A percentile compares a stretch with the other conserved stretches of the same genome.
Conservation (phyloP, 164 flowering plant species). For the Magnolia changhungtana region DNA sequence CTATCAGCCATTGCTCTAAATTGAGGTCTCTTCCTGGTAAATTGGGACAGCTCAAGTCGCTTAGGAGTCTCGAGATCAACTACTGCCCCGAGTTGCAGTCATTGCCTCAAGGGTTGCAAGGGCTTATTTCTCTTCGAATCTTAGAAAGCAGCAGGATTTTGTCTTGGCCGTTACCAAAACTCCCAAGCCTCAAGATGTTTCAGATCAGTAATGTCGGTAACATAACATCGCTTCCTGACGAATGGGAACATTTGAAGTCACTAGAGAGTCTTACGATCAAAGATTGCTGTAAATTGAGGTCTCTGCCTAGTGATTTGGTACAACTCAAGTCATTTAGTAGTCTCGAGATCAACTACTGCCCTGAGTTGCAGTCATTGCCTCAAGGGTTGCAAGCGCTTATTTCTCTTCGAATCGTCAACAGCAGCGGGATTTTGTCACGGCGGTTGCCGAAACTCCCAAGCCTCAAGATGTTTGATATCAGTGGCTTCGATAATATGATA, state of each 20-base stretch:
- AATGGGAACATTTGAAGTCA: background rate
- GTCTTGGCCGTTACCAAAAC: background rate
- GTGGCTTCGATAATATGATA: too few species aligned
- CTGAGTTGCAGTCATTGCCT: background rate
- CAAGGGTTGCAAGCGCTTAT: background rate
- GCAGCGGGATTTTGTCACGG: background rate
- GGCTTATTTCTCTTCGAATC: too few species aligned
- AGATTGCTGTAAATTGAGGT: background rate
- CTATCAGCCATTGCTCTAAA: background rate
- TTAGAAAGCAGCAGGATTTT: background rate
- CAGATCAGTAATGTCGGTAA: too few species aligned
- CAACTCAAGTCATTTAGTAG: background rate
- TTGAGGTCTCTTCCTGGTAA: background rate
- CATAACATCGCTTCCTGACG: background rate
- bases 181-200: background rate
- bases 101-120: too few species aligned
- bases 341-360: background rate
- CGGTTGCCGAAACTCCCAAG: background rate
- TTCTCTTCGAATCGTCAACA: background rate
- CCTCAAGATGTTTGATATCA: background rate
- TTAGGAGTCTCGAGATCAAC: background rate
- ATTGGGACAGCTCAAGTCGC: background rate
- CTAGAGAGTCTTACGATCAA: background rate
- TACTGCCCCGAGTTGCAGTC: background rate
- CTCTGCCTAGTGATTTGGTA: constrained; percentile 2